These are phyloP conservation scores for Helicocarpus griseus DNA, from an alignment of 2,329 filamentous ascomycete species.

Conservation along the genomic window DNA sequence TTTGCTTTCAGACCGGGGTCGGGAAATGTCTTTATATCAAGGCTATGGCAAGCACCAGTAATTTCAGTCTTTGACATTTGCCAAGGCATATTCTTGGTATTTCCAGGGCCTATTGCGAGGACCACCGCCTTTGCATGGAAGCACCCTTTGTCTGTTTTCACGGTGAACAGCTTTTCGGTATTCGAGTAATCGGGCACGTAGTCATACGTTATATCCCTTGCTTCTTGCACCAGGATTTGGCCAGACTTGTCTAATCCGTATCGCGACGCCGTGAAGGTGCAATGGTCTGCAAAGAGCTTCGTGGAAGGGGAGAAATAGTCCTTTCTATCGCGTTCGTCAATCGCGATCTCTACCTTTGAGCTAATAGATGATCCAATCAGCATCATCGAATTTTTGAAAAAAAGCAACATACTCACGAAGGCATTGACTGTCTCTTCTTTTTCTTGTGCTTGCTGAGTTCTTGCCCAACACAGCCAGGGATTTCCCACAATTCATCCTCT, in stretches of 20 bases:
- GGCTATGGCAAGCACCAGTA: conserved; percentile 51
- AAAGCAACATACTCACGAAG: conserved; percentile 33
- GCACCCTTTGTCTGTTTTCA: conserved; percentile 46
- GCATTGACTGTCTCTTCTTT: conserved; percentile 52
- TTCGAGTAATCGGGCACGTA: conserved; percentile 34
- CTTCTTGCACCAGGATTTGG: conserved; percentile 50
- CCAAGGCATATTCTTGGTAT: conserved; percentile 43
- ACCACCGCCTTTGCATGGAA: conserved; percentile 53
- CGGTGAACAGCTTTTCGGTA: conserved; percentile 52
- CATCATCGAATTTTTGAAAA: too few relatives aligned
- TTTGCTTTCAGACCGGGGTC: conserved; percentile 43
- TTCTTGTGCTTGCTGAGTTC: conserved; percentile 72
- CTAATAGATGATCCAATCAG: too few relatives aligned
- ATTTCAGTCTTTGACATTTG: conserved; percentile 31
- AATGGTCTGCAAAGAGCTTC: conserved; percentile 54
- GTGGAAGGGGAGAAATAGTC: conserved; percentile 60
- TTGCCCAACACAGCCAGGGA: conserved; percentile 65
- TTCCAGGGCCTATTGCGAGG: conserved; percentile 60
- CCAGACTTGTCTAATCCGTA: conserved; percentile 47
- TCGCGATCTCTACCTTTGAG: conserved; percentile 36
- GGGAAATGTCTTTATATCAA: conserved; percentile 53
- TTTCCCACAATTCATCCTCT: conserved; percentile 58
- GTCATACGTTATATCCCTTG: conserved; percentile 53
- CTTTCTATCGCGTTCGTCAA: conserved; percentile 58
- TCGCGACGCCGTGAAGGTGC: conserved; percentile 45